Percentiles rank a stretch among this genome's conserved stretches.
Conservation (phyloP, 1,284 basidiomycete genomes). For the Microbotryum intermedium region DNA sequence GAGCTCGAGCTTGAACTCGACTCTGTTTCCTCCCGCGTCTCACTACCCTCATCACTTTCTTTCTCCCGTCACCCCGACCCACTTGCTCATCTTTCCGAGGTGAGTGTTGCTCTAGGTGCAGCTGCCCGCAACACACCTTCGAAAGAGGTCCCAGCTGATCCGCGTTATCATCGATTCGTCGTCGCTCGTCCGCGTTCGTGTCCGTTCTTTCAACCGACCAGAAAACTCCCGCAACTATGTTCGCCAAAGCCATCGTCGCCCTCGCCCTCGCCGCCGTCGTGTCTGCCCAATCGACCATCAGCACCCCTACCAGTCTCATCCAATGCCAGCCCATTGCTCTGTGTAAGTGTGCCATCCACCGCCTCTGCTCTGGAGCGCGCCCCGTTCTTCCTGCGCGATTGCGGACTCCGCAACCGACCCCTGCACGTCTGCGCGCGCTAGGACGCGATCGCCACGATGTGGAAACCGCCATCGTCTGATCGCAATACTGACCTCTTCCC, state of each 20-base stretch:
- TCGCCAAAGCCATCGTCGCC: conserved; percentile 10
- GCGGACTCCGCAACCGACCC: background rate
- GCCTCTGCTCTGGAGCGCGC: background rate
- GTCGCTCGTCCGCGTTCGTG: background rate
- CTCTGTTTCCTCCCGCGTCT: too few relatives aligned
- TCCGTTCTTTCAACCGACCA: background rate
- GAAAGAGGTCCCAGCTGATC: background rate
- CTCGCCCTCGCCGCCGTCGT: conserved; percentile 13
- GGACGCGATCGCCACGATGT: background rate
- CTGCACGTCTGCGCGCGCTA: background rate
- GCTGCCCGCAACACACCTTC: background rate
- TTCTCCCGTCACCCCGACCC: conserved; percentile 1
- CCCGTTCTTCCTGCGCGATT: background rate
- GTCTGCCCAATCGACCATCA: conserved; percentile 15
- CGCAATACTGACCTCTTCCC: background rate
- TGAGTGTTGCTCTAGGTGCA: background rate
- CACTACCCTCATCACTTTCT: background rate
- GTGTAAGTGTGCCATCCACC: background rate
- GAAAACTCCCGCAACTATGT: background rate
- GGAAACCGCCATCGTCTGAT: background rate
- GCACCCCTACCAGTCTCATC: conserved; percentile 23
- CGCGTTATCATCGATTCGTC: background rate
- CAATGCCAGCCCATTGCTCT: background rate
- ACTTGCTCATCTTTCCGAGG: background rate
- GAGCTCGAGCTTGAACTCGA: too few relatives aligned